Percentiles rank a stretch among this genome's conserved stretches.
phyloP scores from a whole-genome alignment of 2,329 filamentous ascomycete species.

The Diaporthe eres region DNA sequence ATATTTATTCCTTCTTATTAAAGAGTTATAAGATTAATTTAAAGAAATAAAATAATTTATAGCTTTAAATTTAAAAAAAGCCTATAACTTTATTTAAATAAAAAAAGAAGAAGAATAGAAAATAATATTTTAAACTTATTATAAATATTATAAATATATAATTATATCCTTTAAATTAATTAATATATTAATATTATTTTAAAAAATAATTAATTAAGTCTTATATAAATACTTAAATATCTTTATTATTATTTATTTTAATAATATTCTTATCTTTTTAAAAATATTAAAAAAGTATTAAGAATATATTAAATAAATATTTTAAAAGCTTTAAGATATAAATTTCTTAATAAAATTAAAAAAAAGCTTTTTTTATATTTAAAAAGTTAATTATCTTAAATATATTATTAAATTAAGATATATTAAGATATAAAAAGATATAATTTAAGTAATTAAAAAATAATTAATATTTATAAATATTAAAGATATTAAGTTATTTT shows the following conservation, averaged over 20 bases:
- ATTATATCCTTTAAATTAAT: neutral
- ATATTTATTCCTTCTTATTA: conserved; percentile 14
- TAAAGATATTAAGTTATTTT: neutral
- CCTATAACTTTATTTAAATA: neutral
- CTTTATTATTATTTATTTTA: neutral
- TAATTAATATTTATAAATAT: neutral
- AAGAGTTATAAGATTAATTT: neutral
- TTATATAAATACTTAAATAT: neutral
- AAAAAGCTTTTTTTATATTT: neutral
- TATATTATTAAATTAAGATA: neutral
- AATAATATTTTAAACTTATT: conserved; percentile 8
- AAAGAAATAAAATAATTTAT: conserved; percentile 17
- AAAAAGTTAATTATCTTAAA: neutral
- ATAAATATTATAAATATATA: neutral
- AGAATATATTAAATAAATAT: neutral
- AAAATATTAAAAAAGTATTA: neutral
- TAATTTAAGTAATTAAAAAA: neutral
- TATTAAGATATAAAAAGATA: neutral
- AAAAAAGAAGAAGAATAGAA: neutral
- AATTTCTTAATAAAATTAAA: neutral
- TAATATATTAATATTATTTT: neutral
- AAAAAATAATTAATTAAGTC: neutral
- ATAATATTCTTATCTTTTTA: neutral
- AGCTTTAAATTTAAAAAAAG: neutral
- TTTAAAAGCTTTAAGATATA: neutral